These are phyloP conservation scores for Lactifluus volemus DNA, from an alignment of 768 basidiomycete species.

Conservation along the genomic window DNA sequence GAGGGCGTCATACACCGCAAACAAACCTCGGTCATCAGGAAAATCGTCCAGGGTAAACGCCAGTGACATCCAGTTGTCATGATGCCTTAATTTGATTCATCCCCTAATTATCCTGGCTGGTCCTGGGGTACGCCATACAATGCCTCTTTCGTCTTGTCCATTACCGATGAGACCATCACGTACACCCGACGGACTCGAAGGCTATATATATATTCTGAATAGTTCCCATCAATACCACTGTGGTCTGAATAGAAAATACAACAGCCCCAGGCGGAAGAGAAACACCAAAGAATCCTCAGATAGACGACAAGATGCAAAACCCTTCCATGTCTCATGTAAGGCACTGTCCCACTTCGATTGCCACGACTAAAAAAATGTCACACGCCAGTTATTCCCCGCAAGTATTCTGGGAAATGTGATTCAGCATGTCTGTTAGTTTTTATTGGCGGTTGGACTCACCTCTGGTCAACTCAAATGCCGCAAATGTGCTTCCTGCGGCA, in stretches of 20 bases:
- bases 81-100: neutral
- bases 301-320: neutral
- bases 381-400: slow-evolving; percentile 25
- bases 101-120: neutral
- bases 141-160: neutral
- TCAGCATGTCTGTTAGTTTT: neutral
- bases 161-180: neutral
- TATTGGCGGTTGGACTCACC: slow-evolving; percentile 33
- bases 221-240: neutral
- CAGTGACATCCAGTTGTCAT: neutral
- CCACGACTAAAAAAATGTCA: neutral
- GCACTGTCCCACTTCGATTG: neutral
- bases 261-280: neutral
- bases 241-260: neutral
- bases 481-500: slow-evolving; percentile 85
- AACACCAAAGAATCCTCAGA: neutral
- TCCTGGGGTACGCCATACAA: neutral
- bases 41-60: no score
- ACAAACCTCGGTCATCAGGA: no score
- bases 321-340: neutral
- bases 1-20: no score
- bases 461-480: slow-evolving; percentile 78
- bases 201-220: neutral
- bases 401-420: slow-evolving; percentile 22
- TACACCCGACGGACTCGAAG: neutral